A percentile compares a stretch with the other conserved stretches of the same genome.
These are phyloP conservation scores for Trifolium dubium DNA, from an alignment of 306 rosid species.

Conservation along the genomic window DNA sequence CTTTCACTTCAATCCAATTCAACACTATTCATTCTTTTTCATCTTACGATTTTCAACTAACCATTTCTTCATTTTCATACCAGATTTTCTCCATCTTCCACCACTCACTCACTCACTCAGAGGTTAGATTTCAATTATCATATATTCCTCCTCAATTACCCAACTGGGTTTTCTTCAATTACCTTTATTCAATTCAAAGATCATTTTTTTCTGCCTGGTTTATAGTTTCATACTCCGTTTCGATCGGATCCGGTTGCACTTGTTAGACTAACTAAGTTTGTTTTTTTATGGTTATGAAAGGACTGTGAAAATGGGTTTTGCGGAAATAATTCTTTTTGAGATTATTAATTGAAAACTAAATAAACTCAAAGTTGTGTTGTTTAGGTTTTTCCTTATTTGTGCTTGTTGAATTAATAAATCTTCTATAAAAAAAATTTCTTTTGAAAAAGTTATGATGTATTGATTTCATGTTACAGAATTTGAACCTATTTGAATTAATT, in stretches of 20 bases:
- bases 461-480: conserved; percentile 27
- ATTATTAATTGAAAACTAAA: conserved; percentile 32
- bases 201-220: not conserved
- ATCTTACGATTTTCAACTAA: conserved; percentile 27
- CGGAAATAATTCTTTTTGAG: not conserved
- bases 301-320: conserved; percentile 21
- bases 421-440: conserved; percentile 9
- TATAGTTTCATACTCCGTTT: conserved; percentile 31
- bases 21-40: conserved; percentile 28
- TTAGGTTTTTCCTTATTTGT: conserved; percentile 15
- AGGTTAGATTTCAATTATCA: conserved; percentile 53
- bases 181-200: conserved; percentile 17
- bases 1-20: conserved; percentile 15
- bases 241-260: conserved; percentile 64
- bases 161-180: conserved; percentile 9
- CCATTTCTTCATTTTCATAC: conserved; percentile 56
- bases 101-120: conserved; percentile 35
- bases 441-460: conserved; percentile 15
- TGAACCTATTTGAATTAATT: conserved; percentile 18
- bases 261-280: conserved; percentile 15
- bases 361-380: conserved; percentile 7
- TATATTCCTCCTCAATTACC: not conserved
- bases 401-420: conserved; percentile 4
- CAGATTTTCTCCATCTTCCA: conserved; percentile 53
- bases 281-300: not conserved